Conservation (phyloP, 495 filamentous ascomycete species). For the Achaetomiella virescens region DNA sequence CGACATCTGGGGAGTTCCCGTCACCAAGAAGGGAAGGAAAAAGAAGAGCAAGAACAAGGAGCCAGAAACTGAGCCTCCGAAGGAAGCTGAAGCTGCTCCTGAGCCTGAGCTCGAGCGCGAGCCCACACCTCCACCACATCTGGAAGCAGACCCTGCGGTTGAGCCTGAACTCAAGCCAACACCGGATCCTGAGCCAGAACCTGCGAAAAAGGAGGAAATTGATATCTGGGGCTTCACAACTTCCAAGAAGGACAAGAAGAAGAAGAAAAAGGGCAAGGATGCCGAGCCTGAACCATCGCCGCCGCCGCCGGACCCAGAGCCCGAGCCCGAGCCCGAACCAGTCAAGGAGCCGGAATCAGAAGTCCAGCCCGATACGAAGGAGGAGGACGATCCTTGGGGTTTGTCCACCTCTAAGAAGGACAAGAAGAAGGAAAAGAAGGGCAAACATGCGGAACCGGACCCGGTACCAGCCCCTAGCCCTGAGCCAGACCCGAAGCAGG, state of each 20-base stretch:
- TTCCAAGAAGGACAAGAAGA: constrained; percentile 17
- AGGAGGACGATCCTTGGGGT: constrained; percentile 13
- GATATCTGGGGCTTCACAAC: constrained; percentile 8
- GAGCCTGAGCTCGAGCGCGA: constrained; percentile 30
- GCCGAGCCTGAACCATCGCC: not conserved
- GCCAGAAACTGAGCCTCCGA: constrained; percentile 14
- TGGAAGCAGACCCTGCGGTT: constrained; percentile 14
- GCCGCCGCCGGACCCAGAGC: constrained; percentile 3
- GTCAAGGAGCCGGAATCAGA: constrained; percentile 7
- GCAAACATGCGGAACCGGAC: constrained; percentile 11
- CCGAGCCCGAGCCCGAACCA: constrained; percentile 8
- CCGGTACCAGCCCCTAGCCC: constrained; percentile 5
- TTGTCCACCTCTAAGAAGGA: constrained; percentile 13
- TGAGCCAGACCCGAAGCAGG: constrained; percentile 15
- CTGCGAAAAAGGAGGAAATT: constrained; percentile 4
- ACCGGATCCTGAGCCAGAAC: constrained; percentile 14
- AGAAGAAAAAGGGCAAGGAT: constrained; percentile 17
- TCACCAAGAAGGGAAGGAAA: constrained; percentile 29
- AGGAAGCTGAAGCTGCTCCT: constrained; percentile 18
- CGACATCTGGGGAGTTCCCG: constrained; percentile 17
- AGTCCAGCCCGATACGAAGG: constrained; percentile 6
- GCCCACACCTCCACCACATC: too few relatives aligned
- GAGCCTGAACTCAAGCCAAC: constrained; percentile 15
- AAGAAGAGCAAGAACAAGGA: constrained; percentile 25
- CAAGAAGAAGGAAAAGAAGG: constrained; percentile 24